Evolutionary conservation across 306 rosid genomes (phyloP), one percentile per base, ranked within the genome.

Genomic region (Lablab purpureus): DNA sequence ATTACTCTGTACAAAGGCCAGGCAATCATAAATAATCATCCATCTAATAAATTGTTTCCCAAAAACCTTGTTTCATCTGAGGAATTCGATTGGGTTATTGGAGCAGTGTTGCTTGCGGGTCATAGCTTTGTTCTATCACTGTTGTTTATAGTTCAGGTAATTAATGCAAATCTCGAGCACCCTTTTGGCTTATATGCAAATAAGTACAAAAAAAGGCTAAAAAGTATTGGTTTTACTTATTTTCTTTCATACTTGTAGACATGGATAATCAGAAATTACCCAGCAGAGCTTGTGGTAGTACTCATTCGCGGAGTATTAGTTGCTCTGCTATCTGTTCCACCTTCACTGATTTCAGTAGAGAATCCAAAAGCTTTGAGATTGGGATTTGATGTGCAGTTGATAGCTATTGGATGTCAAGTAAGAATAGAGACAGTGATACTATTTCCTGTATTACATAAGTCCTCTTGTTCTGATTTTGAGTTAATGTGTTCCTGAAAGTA

Each of bases 331-430:
- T 79, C 84, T 50, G 47, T 63, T 17, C 66, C 65, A 47, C 37
- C 71, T 49, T 59, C 77, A n/a, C 34, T 74, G 23, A 32, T 51
- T 74, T 69, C 73, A 34, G 69, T 6, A 18, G 28, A 23, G 55
- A 78, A 75, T 11, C 54, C 72, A 14, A 43, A 40, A 19, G 84
- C 78, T 67, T 75, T 80, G 71, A 47, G 11, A 47, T 46, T 84
- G 3, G 47, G 63, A 65, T 19, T 62, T 21, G 14, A 68, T 46
- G 34, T 74, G 34, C 74, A 74, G 36, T 69, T 68, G 67, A 1
- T 84, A 41, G 68, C 78, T 37, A 75, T 84, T 23, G 74, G 13
- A 41, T 84, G 62, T 54, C 23, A 71, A 12, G 84, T 74, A 67
- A 60, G 84, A n/a, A 62, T 27, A 12, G 18, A 66, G 13, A 56